These are phyloP conservation scores for Leptoxyphium fumago DNA, from an alignment of 2,329 filamentous ascomycete genomes.

Conservation along the genomic window DNA sequence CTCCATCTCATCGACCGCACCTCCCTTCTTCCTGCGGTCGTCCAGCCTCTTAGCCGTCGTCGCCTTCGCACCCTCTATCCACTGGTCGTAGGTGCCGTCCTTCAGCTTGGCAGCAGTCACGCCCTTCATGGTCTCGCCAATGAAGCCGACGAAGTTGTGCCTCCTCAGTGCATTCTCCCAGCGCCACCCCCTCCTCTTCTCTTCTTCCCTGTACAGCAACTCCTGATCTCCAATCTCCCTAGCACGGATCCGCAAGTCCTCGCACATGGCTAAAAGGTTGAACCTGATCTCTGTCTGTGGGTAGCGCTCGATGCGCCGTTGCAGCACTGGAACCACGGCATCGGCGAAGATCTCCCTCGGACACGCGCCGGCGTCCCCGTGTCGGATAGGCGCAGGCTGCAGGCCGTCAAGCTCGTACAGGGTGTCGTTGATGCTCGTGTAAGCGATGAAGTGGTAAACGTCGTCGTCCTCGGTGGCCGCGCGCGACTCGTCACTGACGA, in stretches of 20 bases:
- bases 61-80: conserved; percentile 54
- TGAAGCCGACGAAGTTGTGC: conserved; percentile 95
- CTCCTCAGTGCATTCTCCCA: conserved; percentile 87
- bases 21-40: conserved; percentile 28
- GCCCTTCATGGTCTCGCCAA: conserved; percentile 75
- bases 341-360: conserved; percentile 55
- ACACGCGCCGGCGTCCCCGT: conserved; percentile 58
- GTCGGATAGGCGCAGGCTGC: conserved; percentile 80
- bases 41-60: conserved; percentile 38
- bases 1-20: conserved; percentile 25
- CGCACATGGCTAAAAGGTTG: conserved; percentile 85
- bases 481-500: conserved; percentile 77
- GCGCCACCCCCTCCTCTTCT: conserved; percentile 72
- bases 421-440: conserved; percentile 62
- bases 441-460: conserved; percentile 95
- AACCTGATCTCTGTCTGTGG: conserved; percentile 81
- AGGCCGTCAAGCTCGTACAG: conserved; percentile 94
- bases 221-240: conserved; percentile 72
- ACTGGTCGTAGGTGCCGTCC: conserved; percentile 51
- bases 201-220: conserved; percentile 61
- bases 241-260: conserved; percentile 64
- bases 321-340: conserved; percentile 75
- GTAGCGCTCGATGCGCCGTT: conserved; percentile 70
- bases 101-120: conserved; percentile 63
- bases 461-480: conserved; percentile 64